Evolutionary conservation across 1,284 basidiomycete genomes (phyloP).

Genomic region (Salmacisia buchloeana): DNA sequence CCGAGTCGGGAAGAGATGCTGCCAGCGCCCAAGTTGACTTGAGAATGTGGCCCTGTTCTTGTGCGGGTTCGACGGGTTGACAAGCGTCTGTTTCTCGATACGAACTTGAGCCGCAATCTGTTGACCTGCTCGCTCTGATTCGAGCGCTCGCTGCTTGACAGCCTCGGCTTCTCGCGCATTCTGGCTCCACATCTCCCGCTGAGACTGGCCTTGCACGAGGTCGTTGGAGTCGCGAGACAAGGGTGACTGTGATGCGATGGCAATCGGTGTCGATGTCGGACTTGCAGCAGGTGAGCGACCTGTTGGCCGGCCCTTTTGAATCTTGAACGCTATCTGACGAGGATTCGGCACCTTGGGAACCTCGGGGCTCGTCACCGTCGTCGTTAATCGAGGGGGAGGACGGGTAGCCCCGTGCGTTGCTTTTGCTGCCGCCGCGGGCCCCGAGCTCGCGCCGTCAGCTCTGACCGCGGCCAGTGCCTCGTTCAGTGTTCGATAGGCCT

Average conservation of each 20-base stretch:
- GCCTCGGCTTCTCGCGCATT: neutral
- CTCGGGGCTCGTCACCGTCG: neutral
- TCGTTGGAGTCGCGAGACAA: neutral
- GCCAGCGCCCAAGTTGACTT: constrained; percentile 56
- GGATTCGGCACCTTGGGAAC: neutral
- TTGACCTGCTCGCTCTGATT: neutral
- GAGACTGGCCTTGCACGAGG: neutral
- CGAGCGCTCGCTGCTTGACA: neutral
- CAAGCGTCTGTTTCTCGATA: constrained; percentile 39
- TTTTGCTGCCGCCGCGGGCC: no score
- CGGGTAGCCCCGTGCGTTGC: no score
- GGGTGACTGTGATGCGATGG: neutral
- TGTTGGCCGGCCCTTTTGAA: neutral
- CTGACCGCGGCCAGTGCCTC: neutral
- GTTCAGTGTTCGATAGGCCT: neutral
- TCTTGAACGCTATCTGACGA: neutral
- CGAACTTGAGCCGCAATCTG: neutral
- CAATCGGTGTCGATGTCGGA: constrained; percentile 2
- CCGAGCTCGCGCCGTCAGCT: neutral
- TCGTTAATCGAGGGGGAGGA: neutral
- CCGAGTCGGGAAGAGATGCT: constrained; percentile 74
- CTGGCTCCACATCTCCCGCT: neutral
- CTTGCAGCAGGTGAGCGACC: neutral
- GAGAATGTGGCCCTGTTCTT: constrained; percentile 24
- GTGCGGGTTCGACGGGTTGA: constrained; percentile 46